Base-by-base conservation (phyloP, 164 flowering plant genomes). In the Vitis riparia region DNA sequence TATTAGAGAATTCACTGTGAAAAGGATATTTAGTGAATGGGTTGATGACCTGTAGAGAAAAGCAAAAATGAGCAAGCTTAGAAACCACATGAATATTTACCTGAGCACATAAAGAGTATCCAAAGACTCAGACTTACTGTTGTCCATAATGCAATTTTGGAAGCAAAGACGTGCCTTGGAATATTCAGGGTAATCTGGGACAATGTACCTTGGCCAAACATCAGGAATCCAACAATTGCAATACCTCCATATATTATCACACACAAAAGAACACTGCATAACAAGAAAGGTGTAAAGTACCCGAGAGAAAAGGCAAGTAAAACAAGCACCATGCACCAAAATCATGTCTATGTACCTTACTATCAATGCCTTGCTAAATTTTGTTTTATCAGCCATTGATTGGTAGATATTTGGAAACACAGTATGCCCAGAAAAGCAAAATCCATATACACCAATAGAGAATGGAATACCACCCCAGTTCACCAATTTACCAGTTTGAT, bases 11-110 rank as follows among this genome's bases (percentile, higher is more conserved):
- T 52, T 53, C 5, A n/a, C 3, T 12, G n/a, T 9, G 19, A 77
- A 79, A 89, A 88, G 94, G 94, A 91, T 93, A 93, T 86, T 94
- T 94, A 66, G 96, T 88, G 52, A 92, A 82, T 27, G 99, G 99
- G 78, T 83, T 94, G 83, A 92, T 80, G 63, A 94, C 94, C 99
- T 94, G 90, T 37, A 76, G 58, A 61, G 44, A 6, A 23, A 48
- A 67, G 32, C 9, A 73, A 66, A 9, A 37, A 37, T 29, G 0
- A 55, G 3, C 49, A 57, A 71, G 52, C n/a, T 59, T 23, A 66
- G 74, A 62, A 68, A 51, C 47, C 9, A 52, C 3, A 51, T 3
- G n/a, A 10, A 17, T 49, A 17, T 14, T 12, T 16, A 19, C 16
- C 19, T 37, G 15, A 9, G n/a, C 14, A 3, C 23, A 27, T 16